phyloP scores from a whole-genome alignment of 129 eudicot genomes.

The Scalesia atractyloides region DNA sequence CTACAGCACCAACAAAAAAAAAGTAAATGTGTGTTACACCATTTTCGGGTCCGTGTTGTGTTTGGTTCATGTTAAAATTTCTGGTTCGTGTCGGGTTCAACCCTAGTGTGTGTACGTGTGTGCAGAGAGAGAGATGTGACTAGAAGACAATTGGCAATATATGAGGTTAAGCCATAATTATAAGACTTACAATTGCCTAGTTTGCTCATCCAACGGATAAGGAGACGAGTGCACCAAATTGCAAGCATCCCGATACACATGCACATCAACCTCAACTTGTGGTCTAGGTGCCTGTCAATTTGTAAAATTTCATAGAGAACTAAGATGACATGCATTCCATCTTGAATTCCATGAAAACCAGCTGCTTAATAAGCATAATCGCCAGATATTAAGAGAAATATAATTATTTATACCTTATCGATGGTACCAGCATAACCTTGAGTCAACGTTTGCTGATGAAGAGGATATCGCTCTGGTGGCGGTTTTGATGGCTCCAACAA shows the following conservation, averaged over 20 bases:
- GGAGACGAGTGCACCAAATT: constrained; percentile 36
- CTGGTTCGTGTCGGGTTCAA: no score
- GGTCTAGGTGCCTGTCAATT: constrained; percentile 51
- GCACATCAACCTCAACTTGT: constrained; percentile 39
- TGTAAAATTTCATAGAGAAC: constrained; percentile 13
- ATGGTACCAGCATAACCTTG: constrained; percentile 39
- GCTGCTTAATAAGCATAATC: constrained; percentile 8
- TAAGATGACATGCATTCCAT: background rate
- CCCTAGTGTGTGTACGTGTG: background rate
- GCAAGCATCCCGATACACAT: constrained; percentile 48
- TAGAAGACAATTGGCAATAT: background rate
- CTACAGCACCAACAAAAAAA: constrained; percentile 43
- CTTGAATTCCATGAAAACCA: background rate
- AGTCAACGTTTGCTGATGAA: constrained; percentile 30
- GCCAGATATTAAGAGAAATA: background rate
- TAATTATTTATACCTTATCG: constrained; percentile 46
- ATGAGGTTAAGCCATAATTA: constrained; percentile 17
- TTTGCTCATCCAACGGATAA: constrained; percentile 49
- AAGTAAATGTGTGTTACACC: background rate
- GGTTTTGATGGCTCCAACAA: constrained; percentile 45
- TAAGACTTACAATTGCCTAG: constrained; percentile 62
- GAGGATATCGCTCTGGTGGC: constrained; percentile 34
- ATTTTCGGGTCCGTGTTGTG: no score
- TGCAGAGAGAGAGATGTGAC: background rate
- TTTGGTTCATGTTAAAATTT: no score